A percentile compares a stretch with the other conserved stretches of the same genome.
Evolutionary conservation across 1,284 basidiomycete genomes (phyloP).

Genomic region (Cutaneotrichosporon spelunceum): DNA sequence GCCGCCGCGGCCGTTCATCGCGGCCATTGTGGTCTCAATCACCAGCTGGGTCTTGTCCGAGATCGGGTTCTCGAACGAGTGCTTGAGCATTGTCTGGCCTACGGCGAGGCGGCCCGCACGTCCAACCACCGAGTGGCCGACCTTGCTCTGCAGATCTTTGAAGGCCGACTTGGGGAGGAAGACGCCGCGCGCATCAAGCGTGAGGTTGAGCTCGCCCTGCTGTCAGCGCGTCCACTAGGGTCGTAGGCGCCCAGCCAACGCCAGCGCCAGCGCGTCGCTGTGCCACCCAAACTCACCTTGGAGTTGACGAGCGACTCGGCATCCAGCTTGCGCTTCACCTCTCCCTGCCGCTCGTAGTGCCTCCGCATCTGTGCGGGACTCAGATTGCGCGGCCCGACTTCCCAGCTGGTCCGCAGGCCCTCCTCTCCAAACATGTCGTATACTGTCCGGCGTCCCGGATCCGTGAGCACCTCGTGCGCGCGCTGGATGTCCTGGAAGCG

Average conservation of each 20-base stretch:
- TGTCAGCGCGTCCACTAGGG: no score
- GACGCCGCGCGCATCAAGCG: slow-evolving; percentile 47
- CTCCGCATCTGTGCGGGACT: slow-evolving; percentile 48
- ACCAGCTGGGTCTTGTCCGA: slow-evolving; percentile 41
- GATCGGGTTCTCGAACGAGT: slow-evolving; percentile 50
- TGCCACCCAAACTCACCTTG: slow-evolving; percentile 38
- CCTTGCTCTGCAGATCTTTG: slow-evolving; percentile 29
- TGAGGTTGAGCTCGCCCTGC: slow-evolving; percentile 40
- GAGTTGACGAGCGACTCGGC: slow-evolving; percentile 55
- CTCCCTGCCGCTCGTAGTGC: slow-evolving; percentile 53
- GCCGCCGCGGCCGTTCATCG: slow-evolving; percentile 50
- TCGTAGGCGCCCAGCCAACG: no score
- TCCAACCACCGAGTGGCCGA: slow-evolving; percentile 37
- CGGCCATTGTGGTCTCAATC: slow-evolving; percentile 50
- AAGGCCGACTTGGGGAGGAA: slow-evolving; percentile 40
- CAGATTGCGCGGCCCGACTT: slow-evolving; percentile 52
- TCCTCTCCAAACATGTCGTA: slow-evolving; percentile 58
- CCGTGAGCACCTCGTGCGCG: slow-evolving; percentile 53
- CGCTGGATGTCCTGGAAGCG: slow-evolving; percentile 46
- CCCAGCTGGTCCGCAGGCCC: slow-evolving; percentile 55
- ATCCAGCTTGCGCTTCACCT: slow-evolving; percentile 51
- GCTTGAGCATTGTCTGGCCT: slow-evolving; percentile 45
- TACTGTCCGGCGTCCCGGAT: slow-evolving; percentile 53
- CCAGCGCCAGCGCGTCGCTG: no score
- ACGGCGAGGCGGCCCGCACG: slow-evolving; percentile 37